Evolutionary conservation across 2,329 filamentous ascomycete genomes (phyloP).

Genomic region (Eutypella sp.): DNA sequence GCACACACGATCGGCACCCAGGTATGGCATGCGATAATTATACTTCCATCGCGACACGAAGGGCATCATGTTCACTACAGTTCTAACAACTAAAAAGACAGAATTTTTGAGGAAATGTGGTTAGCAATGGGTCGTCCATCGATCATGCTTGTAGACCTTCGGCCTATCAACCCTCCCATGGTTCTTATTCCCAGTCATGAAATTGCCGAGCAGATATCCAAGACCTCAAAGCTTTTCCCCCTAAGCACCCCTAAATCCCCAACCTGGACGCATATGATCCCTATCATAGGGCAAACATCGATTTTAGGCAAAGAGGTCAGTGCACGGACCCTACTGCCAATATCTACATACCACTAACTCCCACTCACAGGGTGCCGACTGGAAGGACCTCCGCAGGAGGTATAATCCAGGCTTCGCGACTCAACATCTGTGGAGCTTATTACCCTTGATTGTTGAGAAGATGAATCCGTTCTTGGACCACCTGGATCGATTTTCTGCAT

Average conservation of each 20-base stretch:
- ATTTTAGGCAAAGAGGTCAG: slow-evolving; percentile 13
- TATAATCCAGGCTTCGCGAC: slow-evolving; percentile 35
- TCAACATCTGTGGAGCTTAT: slow-evolving; percentile 31
- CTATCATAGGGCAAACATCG: slow-evolving; percentile 11
- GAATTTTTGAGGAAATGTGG: slow-evolving; percentile 18
- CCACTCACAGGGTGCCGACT: slow-evolving; percentile 18
- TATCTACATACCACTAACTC: slow-evolving; percentile 7
- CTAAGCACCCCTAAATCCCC: slow-evolving; percentile 12
- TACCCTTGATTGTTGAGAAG: slow-evolving; percentile 33
- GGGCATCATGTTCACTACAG: neutral
- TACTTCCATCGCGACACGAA: neutral
- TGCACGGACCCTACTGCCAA: slow-evolving; percentile 14
- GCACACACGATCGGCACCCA: slow-evolving; percentile 3
- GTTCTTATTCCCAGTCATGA: slow-evolving; percentile 11
- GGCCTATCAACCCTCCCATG: slow-evolving; percentile 13
- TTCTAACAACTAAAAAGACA: slow-evolving; percentile 6
- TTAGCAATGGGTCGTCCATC: slow-evolving; percentile 11
- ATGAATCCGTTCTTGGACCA: slow-evolving; percentile 24
- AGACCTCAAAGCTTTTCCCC: slow-evolving; percentile 12
- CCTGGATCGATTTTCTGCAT: slow-evolving; percentile 24
- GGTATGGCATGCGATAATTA: slow-evolving; percentile 4
- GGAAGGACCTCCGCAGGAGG: slow-evolving; percentile 28
- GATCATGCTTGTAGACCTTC: slow-evolving; percentile 16
- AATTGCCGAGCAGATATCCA: slow-evolving; percentile 16
- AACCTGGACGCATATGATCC: slow-evolving; percentile 12